phyloP scores from a whole-genome alignment of 2,329 filamentous ascomycete genomes.

The Fusarium armeniacum region DNA sequence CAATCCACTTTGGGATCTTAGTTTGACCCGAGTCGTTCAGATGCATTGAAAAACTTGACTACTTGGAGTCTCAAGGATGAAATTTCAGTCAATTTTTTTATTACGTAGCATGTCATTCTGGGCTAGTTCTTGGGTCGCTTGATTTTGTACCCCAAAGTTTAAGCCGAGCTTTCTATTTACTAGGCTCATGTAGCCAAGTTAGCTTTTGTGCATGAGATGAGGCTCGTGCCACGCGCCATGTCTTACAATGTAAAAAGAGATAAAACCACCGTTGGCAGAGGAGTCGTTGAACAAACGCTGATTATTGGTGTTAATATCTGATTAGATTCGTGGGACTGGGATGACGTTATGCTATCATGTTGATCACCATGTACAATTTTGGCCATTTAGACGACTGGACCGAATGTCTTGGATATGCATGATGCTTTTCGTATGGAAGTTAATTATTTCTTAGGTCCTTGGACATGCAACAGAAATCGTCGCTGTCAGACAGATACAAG shows the following conservation, averaged over 20 bases:
- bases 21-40: constrained; percentile 29
- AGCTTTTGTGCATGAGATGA: constrained; percentile 20
- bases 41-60: constrained; percentile 9
- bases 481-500: constrained; percentile 4
- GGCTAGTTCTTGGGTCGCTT: not conserved
- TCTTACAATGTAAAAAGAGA: not conserved
- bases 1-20: constrained; percentile 25
- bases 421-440: not conserved
- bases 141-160: not conserved
- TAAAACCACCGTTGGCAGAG: not conserved
- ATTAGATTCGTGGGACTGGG: not conserved
- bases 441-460: constrained; percentile 18
- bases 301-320: not conserved
- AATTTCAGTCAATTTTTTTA: not conserved
- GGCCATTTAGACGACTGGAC: not conserved
- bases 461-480: not conserved
- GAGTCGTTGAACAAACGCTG: not conserved
- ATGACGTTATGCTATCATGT: not conserved
- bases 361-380: not conserved
- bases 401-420: not conserved
- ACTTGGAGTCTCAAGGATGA: not conserved
- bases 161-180: not conserved
- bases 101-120: not conserved
- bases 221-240: constrained; percentile 33
- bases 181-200: not conserved